A percentile compares a stretch with the other conserved stretches of the same genome.
Evolutionary conservation across 305 asterid genomes (phyloP).

Genomic region (Fraxinus sp.): DNA sequence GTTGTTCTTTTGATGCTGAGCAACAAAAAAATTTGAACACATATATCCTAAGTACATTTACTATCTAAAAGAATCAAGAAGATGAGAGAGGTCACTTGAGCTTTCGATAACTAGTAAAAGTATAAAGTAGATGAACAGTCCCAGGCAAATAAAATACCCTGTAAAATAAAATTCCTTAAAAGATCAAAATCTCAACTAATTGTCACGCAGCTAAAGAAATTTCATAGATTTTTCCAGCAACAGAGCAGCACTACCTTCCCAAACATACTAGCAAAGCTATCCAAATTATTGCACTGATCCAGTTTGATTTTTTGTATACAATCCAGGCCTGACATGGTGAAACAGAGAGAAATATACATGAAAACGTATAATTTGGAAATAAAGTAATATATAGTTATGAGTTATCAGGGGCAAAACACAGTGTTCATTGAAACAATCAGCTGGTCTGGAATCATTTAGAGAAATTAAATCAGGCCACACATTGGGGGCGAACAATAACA

Average conservation of each 20-base stretch:
- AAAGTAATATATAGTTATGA: background rate
- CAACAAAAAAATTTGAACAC: background rate
- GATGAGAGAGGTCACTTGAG: background rate
- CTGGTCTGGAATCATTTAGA: background rate
- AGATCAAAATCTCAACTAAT: background rate
- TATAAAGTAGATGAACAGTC: background rate
- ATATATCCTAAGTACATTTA: background rate
- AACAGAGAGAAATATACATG: slow-evolving; percentile 16
- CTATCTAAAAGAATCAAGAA: background rate
- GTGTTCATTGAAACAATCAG: background rate
- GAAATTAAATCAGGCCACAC: background rate
- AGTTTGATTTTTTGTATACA: slow-evolving; percentile 65
- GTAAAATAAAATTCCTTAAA: background rate
- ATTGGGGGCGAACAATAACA: background rate
- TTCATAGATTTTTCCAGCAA: slow-evolving; percentile 1
- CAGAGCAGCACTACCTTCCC: slow-evolving; percentile 62
- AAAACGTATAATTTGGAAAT: slow-evolving; percentile 16
- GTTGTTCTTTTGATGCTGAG: background rate
- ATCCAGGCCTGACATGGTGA: slow-evolving; percentile 64
- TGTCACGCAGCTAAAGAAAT: background rate
- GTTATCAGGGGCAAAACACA: background rate
- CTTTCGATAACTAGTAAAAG: background rate
- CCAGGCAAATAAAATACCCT: background rate
- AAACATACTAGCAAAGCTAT: slow-evolving; percentile 60
- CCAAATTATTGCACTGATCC: slow-evolving; percentile 66